Evolutionary conservation across 306 rosid species (phyloP).

Genomic region (Corylus avellana): DNA sequence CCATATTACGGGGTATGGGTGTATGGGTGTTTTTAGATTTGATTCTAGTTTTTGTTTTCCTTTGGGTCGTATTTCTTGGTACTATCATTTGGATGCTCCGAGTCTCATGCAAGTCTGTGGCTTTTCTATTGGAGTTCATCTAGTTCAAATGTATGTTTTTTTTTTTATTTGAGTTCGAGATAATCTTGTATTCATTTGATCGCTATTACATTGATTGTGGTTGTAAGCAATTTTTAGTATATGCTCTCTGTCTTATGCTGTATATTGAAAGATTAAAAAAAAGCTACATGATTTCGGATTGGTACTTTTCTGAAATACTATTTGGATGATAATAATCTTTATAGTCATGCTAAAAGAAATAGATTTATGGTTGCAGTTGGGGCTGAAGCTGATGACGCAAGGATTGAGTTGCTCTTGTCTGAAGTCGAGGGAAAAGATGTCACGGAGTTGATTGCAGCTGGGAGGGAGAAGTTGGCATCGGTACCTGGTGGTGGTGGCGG

Average conservation of each 20-base stretch:
- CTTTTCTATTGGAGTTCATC: not conserved
- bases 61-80: not conserved
- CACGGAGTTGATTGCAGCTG: slow-evolving; percentile 63
- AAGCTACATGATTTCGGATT: not conserved
- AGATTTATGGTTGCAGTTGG: slow-evolving; percentile 46
- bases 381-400: slow-evolving; percentile 51
- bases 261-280: not conserved
- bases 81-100: not conserved
- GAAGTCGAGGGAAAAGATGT: slow-evolving; percentile 64
- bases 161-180: not conserved
- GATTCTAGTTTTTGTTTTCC: not conserved
- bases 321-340: not conserved
- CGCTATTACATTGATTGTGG: not conserved
- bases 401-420: slow-evolving; percentile 49
- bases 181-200: not conserved
- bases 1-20: not conserved
- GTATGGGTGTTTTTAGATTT: not conserved
- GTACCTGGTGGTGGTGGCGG: slow-evolving; percentile 68
- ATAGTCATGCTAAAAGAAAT: not conserved
- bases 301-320: not conserved
- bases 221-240: not conserved
- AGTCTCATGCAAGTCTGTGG: too few species aligned
- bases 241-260: not conserved
- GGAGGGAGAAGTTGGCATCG: slow-evolving; percentile 68
- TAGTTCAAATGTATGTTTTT: not conserved